Evolutionary conservation across 768 basidiomycete species (phyloP), one percentile per base, ranked within the genome.

Genomic region (Suillus fuscotomentosus): DNA sequence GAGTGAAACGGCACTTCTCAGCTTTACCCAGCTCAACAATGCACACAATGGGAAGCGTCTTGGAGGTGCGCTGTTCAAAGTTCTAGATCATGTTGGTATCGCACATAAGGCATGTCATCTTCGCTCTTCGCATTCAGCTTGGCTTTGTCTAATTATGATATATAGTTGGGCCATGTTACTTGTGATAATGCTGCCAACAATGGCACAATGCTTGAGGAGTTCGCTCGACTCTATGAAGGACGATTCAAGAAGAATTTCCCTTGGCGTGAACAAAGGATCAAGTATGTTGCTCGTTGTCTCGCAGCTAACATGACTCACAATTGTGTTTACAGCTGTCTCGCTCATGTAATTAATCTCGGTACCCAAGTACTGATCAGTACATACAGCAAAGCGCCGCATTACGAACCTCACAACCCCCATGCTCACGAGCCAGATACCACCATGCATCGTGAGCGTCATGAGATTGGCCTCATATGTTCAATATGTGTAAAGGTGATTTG

Each of bases 151-250:
- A 48, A 48, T 48, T 22, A 48, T 48, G 48, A 48, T 48, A 48
- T 48, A 48, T 48, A 24, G 48, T 48, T 48, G 61, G 74, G 76
- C 3, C 64, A 73, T 48, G 70, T 79, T 0, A 80, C 80, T 5
- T 79, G 73, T 64, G 73, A 80, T 61, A 80, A 79, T 67, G 78
- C 78, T 1, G 61, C 55, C 6, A 80, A 79, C 64, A 80, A 81
- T 62, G 61, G 45, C 42, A 79, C 79, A 0, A 80, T 79, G 77
- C 63, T 80, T 50, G 17, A 42, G 3, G 66, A 72, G 27, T 72
- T 81, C 59, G 65, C 64, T 2, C 13, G 34, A 2, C 51, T 67
- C 6, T 45, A 43, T 41, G 53, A 68, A 50, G 2, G 3, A 7
- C 2, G 24, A 50, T 7, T 7, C 48, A 50, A 50, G 7, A 50